Conservation (phyloP, 2,329 filamentous ascomycete species). For the Aspergillus japonicus region DNA sequence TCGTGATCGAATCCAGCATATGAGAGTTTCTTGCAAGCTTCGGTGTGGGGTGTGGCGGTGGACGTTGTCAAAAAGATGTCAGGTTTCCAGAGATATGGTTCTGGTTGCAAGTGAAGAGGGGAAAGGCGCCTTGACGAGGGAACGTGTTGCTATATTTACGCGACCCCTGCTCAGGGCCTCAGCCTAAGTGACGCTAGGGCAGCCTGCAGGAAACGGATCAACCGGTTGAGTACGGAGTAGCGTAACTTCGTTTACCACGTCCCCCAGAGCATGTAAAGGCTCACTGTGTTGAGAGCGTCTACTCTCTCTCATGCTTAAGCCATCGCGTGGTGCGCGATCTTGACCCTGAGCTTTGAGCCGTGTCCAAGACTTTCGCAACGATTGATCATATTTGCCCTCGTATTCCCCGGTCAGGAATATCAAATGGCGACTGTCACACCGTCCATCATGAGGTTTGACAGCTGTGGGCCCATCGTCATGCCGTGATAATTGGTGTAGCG, state of each 20-base stretch:
- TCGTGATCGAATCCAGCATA: constrained; percentile 2
- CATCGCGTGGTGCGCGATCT: constrained; percentile 5
- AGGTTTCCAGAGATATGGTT: constrained; percentile 32
- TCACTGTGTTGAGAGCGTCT: neutral
- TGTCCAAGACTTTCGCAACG: neutral
- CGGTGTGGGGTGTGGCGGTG: constrained; percentile 14
- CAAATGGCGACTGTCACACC: constrained; percentile 11
- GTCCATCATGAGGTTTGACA: constrained; percentile 5
- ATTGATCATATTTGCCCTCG: constrained; percentile 6
- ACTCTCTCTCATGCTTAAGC: neutral
- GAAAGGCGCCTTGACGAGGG: constrained; percentile 14
- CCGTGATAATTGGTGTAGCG: constrained; percentile 8
- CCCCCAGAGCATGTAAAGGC: neutral
- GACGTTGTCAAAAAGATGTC: constrained; percentile 18
- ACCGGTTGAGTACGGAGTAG: constrained; percentile 3
- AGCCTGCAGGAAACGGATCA: constrained; percentile 4
- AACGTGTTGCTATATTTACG: constrained; percentile 31
- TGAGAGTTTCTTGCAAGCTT: constrained; percentile 2
- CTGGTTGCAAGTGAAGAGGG: constrained; percentile 31
- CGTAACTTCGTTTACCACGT: neutral
- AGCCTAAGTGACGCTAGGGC: constrained; percentile 8
- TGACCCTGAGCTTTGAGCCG: neutral
- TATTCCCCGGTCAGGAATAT: neutral
- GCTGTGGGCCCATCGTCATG: neutral
- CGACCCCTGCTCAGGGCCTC: constrained; percentile 12